Evolutionary conservation across 176 grass and related monocot species (phyloP).

Genomic region (Zoysia japonica): DNA sequence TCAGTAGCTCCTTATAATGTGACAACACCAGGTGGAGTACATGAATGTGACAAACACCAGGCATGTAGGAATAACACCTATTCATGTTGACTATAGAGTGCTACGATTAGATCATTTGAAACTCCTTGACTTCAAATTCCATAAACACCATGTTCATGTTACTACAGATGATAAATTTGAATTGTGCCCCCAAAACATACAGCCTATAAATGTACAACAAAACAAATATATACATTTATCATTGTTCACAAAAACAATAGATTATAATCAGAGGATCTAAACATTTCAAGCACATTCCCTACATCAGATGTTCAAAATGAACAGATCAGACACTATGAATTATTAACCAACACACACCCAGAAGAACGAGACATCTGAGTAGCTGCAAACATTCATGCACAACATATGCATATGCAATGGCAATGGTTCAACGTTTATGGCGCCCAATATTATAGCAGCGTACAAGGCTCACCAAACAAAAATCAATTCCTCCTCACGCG

Average conservation of each 20-base stretch:
- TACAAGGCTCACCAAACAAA: slow-evolving; percentile 45
- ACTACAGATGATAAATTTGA: background rate
- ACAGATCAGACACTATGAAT: background rate
- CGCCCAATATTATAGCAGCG: slow-evolving; percentile 20
- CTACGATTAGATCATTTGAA: background rate
- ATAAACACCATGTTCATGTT: background rate
- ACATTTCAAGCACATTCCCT: background rate
- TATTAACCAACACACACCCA: background rate
- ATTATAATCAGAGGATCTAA: background rate
- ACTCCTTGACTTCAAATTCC: background rate
- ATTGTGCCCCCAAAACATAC: background rate
- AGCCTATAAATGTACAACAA: background rate
- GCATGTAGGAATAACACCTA: background rate
- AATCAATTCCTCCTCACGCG: slow-evolving; percentile 33
- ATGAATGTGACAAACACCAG: slow-evolving; percentile 6
- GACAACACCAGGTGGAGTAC: too few species aligned
- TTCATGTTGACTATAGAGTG: background rate
- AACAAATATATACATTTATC: background rate
- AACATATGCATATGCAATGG: slow-evolving; percentile 10
- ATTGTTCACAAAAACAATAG: background rate
- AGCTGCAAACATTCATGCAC: slow-evolving; percentile 24
- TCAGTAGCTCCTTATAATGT: background rate
- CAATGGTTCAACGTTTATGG: slow-evolving; percentile 19
- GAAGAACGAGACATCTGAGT: slow-evolving; percentile 6
- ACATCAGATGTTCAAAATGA: background rate